Evolutionary conservation across 805 yeast genomes (phyloP).

Genomic region (Sugiyamaella boreocaroliniensis): DNA sequence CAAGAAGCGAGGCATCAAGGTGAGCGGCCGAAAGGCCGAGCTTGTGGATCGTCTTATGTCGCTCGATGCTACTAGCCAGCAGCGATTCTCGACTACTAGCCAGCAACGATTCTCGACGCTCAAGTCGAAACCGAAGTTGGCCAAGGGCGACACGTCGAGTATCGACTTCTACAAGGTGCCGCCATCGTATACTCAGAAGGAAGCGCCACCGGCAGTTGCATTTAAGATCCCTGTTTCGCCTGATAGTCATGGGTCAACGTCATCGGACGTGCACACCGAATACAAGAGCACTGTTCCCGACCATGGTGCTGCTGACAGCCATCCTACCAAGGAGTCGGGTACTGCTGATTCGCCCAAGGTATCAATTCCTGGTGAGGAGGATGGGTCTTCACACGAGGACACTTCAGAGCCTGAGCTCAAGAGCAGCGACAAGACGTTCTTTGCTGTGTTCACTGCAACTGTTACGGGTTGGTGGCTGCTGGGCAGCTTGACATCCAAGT

Average conservation of each 20-base stretch:
- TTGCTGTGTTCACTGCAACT: slow-evolving; percentile 28
- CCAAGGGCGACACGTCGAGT: slow-evolving; percentile 31
- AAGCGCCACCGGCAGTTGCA: slow-evolving; percentile 5
- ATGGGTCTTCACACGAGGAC: background rate
- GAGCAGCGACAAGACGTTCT: slow-evolving; percentile 29
- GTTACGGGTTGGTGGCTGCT: slow-evolving; percentile 34
- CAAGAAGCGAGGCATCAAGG: slow-evolving; percentile 50
- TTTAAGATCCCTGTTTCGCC: slow-evolving; percentile 30
- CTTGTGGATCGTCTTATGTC: slow-evolving; percentile 36
- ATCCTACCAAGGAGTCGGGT: slow-evolving; percentile 15
- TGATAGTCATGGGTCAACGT: slow-evolving; percentile 14
- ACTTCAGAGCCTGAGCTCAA: slow-evolving; percentile 16
- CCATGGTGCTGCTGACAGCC: slow-evolving; percentile 21
- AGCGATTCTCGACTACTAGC: slow-evolving; percentile 11
- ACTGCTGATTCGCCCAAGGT: slow-evolving; percentile 19
- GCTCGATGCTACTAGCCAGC: slow-evolving; percentile 20
- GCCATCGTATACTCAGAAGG: slow-evolving; percentile 5
- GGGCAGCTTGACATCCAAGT: slow-evolving; percentile 16
- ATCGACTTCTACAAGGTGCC: slow-evolving; percentile 34
- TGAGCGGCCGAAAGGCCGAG: slow-evolving; percentile 57
- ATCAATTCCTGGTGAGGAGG: slow-evolving; percentile 12
- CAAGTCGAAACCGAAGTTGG: slow-evolving; percentile 5
- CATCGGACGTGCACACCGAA: slow-evolving; percentile 7
- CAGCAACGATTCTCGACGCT: slow-evolving; percentile 4
- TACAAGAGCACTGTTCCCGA: slow-evolving; percentile 15